A percentile compares a stretch with the other conserved stretches of the same genome.
These are phyloP conservation scores for Exophiala lecanii-corni DNA, from an alignment of 2,329 filamentous ascomycete genomes.

Conservation along the genomic window DNA sequence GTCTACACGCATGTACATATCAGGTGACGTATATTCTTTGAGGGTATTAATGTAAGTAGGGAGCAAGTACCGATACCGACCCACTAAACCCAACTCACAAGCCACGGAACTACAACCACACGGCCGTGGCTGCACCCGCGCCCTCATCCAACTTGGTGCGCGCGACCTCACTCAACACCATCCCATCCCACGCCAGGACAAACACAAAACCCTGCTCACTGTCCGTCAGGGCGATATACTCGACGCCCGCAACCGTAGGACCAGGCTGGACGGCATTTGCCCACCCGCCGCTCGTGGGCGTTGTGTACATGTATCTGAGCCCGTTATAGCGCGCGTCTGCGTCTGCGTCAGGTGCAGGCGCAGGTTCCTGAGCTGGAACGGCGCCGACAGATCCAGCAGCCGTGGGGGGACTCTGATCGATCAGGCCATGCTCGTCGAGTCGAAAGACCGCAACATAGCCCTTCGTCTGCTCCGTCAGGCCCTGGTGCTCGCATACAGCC, in stretches of 20 bases:
- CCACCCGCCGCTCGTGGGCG: conserved; percentile 26
- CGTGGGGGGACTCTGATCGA: conserved; percentile 6
- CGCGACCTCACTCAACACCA: conserved; percentile 22
- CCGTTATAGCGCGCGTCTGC: conserved; percentile 18
- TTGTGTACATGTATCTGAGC: conserved; percentile 24
- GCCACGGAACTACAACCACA: conserved; percentile 25
- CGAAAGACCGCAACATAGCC: conserved; percentile 26
- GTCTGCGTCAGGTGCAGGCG: no score
- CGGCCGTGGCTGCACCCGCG: conserved; percentile 25
- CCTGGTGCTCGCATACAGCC: conserved; percentile 26
- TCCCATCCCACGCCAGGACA: conserved; percentile 25
- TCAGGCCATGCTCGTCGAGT: conserved; percentile 15
- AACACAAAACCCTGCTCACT: conserved; percentile 27
- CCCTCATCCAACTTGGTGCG: conserved; percentile 20
- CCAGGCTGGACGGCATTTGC: conserved; percentile 28
- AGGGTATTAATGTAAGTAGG: no score
- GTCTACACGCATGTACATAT: no score
- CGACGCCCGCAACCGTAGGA: conserved; percentile 26
- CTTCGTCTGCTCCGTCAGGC: conserved; percentile 17
- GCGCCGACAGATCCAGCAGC: background rate
- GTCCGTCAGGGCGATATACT: conserved; percentile 29
- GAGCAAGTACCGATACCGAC: no score
- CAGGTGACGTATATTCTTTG: no score
- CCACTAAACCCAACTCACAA: no score
- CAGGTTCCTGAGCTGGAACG: background rate